A percentile compares a stretch with the other conserved stretches of the same genome.
Evolutionary conservation across 2,329 filamentous ascomycete species (phyloP).

Genomic region (Aspergillus unguis): DNA sequence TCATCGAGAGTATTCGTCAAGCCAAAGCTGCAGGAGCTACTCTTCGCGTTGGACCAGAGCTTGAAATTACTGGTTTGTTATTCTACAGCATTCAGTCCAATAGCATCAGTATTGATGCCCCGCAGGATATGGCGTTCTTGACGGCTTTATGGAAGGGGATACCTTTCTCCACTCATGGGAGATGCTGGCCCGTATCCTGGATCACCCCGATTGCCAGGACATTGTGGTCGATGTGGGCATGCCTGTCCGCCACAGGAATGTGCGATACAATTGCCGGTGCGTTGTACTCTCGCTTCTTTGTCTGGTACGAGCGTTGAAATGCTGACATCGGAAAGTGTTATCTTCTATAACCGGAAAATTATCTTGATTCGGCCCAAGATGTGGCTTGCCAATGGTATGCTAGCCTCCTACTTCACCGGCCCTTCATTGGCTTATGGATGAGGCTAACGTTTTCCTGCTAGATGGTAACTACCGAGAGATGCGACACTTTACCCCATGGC

Average conservation of each 20-base stretch:
- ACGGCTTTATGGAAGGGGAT: constrained; percentile 62
- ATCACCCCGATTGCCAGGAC: constrained; percentile 58
- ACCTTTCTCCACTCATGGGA: constrained; percentile 61
- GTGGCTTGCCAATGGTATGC: constrained; percentile 59
- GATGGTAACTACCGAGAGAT: constrained; percentile 64
- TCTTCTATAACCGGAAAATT: constrained; percentile 64
- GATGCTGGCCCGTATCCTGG: constrained; percentile 59
- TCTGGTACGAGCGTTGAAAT: background rate
- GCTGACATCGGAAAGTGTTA: constrained; percentile 37
- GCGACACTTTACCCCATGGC: constrained; percentile 64
- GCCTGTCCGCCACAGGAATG: constrained; percentile 61
- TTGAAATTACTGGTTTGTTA: constrained; percentile 50
- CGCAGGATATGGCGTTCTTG: constrained; percentile 59
- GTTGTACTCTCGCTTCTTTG: background rate
- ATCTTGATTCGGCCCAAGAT: constrained; percentile 70
- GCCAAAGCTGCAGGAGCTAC: constrained; percentile 62
- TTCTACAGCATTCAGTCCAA: background rate
- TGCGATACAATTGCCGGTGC: constrained; percentile 61
- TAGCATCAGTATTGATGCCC: constrained; percentile 1
- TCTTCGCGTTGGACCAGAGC: constrained; percentile 58
- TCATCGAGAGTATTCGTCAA: constrained; percentile 59
- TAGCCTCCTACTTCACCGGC: background rate
- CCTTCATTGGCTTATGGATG: background rate
- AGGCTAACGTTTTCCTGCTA: constrained; percentile 6
- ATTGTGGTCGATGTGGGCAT: constrained; percentile 65